These are phyloP conservation scores for Chlamydomonas sphaeroides DNA, from an alignment of 139 green algal genomes.

Conservation along the genomic window DNA sequence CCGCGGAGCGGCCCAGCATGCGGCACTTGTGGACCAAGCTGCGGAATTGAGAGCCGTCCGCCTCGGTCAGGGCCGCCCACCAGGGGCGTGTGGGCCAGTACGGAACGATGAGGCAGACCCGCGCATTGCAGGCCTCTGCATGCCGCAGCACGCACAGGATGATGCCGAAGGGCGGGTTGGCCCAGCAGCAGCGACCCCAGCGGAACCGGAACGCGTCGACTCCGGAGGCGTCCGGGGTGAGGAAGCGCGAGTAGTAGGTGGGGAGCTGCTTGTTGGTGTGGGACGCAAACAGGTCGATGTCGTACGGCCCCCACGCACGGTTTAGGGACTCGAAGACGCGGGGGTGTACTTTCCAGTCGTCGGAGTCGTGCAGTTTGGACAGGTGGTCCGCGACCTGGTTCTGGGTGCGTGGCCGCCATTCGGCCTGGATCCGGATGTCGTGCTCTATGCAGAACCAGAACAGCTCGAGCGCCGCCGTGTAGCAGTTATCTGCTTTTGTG, in stretches of 20 bases:
- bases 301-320: neutral
- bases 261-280: no score
- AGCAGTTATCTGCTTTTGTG: neutral
- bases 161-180: neutral
- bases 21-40: neutral
- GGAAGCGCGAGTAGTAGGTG: no score
- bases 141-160: neutral
- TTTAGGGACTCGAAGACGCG: neutral
- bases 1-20: neutral
- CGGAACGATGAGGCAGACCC: neutral
- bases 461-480: neutral
- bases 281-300: slow-evolving; percentile 23
- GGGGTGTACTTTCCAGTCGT: neutral
- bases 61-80: neutral
- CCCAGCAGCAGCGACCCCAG: neutral
- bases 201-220: slow-evolving; percentile 7
- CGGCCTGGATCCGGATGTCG: neutral
- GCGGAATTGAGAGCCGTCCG: neutral
- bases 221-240: neutral
- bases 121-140: neutral
- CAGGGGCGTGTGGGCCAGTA: neutral
- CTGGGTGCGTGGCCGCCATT: neutral
- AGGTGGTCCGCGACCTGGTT: slow-evolving; percentile 12
- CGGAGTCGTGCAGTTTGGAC: neutral
- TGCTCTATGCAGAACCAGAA: slow-evolving; percentile 13